Conservation (phyloP, 2,329 filamentous ascomycete species). For the Penicillium sp. region DNA sequence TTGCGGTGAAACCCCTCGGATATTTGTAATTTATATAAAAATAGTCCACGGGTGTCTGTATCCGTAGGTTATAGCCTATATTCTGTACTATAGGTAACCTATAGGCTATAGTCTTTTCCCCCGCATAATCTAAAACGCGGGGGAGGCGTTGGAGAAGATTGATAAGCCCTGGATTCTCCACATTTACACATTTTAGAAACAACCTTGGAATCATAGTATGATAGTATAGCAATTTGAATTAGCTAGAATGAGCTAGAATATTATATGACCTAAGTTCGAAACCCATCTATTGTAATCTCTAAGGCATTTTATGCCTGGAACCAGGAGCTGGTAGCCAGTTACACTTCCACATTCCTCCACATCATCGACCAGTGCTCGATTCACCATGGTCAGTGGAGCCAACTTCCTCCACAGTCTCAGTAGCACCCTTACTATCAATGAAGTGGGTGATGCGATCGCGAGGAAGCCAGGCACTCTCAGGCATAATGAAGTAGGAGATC, state of each 20-base stretch:
- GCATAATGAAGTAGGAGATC: slow-evolving; percentile 51
- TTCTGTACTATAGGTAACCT: too few species aligned
- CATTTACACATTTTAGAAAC: not conserved
- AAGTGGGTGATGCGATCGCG: slow-evolving; percentile 47
- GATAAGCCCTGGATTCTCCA: not conserved
- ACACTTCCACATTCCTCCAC: not conserved
- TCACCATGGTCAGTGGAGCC: slow-evolving; percentile 2
- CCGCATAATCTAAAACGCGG: not conserved
- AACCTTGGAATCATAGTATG: not conserved
- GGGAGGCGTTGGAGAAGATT: not conserved
- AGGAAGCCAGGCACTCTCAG: slow-evolving; percentile 50
- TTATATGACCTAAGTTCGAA: not conserved
- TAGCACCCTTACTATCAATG: slow-evolving; percentile 40
- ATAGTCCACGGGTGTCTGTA: too few species aligned
- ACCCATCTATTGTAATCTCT: not conserved
- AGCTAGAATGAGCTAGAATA: not conserved
- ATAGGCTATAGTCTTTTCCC: too few species aligned
- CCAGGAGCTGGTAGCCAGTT: not conserved
- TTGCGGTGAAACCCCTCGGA: not conserved
- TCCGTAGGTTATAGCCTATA: too few species aligned
- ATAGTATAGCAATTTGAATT: not conserved
- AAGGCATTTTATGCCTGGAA: not conserved
- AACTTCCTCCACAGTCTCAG: slow-evolving; percentile 32
- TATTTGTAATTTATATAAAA: not conserved
- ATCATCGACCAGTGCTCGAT: slow-evolving; percentile 11